Conservation (phyloP, 306 rosid species). For the Morella rubra region DNA sequence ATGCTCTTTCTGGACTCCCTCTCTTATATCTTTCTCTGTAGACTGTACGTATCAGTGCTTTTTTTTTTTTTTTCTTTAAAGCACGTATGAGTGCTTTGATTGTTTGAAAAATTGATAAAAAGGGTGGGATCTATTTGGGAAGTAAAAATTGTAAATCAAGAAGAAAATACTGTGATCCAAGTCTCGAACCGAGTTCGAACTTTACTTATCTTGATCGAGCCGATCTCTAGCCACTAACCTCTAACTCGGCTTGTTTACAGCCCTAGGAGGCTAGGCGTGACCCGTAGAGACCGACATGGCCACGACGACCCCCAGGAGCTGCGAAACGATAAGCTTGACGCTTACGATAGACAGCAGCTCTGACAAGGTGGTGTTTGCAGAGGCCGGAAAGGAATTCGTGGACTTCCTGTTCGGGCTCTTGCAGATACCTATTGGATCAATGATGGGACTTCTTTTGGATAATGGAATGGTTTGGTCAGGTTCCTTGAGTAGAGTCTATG, state of each 20-base stretch:
- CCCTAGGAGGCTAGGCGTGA: neutral
- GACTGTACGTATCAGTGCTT: too few relatives aligned
- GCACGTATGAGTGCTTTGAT: too few relatives aligned
- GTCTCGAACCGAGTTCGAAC: too few relatives aligned
- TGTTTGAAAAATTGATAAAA: too few relatives aligned
- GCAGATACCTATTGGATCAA: neutral
- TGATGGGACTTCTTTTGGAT: neutral
- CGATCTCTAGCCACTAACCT: neutral
- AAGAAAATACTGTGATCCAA: too few relatives aligned
- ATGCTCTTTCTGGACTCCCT: too few relatives aligned
- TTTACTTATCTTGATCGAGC: too few relatives aligned
- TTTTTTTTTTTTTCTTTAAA: too few relatives aligned
- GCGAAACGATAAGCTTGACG: neutral
- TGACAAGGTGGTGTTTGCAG: neutral
- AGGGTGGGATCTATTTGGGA: too few relatives aligned
- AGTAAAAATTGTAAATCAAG: too few relatives aligned
- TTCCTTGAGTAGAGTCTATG: neutral
- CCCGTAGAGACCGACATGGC: neutral
- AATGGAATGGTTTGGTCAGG: neutral
- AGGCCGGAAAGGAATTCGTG: constrained; percentile 1
- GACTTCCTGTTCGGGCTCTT: constrained; percentile 1
- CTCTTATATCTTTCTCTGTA: too few relatives aligned
- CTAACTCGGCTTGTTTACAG: neutral
- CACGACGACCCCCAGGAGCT: neutral
- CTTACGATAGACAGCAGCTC: neutral